Evolutionary conservation across 2,329 filamentous ascomycete species (phyloP).

Genomic region (Hypoxylon sp.): DNA sequence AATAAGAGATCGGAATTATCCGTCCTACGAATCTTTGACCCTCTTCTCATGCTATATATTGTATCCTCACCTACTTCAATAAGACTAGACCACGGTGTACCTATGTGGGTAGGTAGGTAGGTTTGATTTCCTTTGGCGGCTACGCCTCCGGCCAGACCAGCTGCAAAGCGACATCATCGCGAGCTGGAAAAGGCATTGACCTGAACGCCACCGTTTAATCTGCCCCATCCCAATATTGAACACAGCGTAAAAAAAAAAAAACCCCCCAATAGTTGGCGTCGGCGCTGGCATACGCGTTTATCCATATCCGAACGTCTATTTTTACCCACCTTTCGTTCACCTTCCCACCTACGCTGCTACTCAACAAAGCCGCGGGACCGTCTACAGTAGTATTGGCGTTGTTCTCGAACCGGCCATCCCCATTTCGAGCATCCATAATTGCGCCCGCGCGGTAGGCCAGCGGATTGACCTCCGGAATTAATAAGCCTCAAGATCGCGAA

Average conservation of each 20-base stretch:
- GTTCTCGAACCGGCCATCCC: conserved; percentile 35
- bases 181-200: conserved; percentile 3
- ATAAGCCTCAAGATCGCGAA: conserved; percentile 16
- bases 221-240: conserved; percentile 14
- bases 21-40: conserved; percentile 1
- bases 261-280: conserved; percentile 6
- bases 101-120: neutral
- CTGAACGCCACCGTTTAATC: conserved; percentile 1
- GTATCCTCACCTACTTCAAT: conserved; percentile 1
- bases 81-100: neutral
- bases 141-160: neutral
- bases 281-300: neutral
- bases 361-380: conserved; percentile 1
- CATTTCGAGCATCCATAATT: conserved; percentile 1
- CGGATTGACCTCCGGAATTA: conserved; percentile 9
- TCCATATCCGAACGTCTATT: neutral
- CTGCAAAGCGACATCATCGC: conserved; percentile 11
- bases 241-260: neutral
- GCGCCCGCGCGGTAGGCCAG: conserved; percentile 1
- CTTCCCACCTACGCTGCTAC: neutral
- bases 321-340: neutral
- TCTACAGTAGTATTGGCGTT: conserved; percentile 14
- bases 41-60: conserved; percentile 3
- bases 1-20: neutral
- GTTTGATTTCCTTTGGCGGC: neutral